Conservation (phyloP, 2,329 filamentous ascomycete genomes). For the Diaporthe australafricana region DNA sequence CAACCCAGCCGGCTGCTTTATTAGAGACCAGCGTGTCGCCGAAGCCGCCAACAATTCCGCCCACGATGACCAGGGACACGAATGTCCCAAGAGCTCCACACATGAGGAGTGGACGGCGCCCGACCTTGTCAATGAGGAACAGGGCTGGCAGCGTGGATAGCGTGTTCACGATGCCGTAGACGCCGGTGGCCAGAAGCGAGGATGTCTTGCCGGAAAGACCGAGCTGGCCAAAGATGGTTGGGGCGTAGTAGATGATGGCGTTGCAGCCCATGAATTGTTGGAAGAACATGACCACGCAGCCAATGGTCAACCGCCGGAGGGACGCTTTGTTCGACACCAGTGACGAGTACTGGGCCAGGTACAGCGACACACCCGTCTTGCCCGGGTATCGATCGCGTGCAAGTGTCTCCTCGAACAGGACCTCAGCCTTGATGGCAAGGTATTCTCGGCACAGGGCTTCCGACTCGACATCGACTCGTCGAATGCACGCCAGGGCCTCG, state of each 20-base stretch:
- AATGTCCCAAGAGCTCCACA: constrained; percentile 64
- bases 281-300: constrained; percentile 67
- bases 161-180: constrained; percentile 63
- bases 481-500: constrained; percentile 46
- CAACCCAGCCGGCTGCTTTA: constrained; percentile 66
- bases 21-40: constrained; percentile 52
- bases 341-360: constrained; percentile 46
- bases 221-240: constrained; percentile 50
- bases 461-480: constrained; percentile 47
- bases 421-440: constrained; percentile 52
- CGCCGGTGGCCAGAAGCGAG: constrained; percentile 51
- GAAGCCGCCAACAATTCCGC: constrained; percentile 62
- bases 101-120: constrained; percentile 65
- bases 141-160: constrained; percentile 66
- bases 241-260: constrained; percentile 63
- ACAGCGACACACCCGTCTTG: constrained; percentile 45
- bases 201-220: constrained; percentile 43
- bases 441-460: constrained; percentile 47
- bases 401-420: constrained; percentile 49
- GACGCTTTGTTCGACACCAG: constrained; percentile 46
- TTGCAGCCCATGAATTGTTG: constrained; percentile 58
- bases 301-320: constrained; percentile 61
- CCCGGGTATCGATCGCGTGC: constrained; percentile 46
- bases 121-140: constrained; percentile 66
- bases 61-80: constrained; percentile 66